These are phyloP conservation scores for Torulaspora quercuum DNA, from an alignment of 805 yeast species.

Conservation along the genomic window DNA sequence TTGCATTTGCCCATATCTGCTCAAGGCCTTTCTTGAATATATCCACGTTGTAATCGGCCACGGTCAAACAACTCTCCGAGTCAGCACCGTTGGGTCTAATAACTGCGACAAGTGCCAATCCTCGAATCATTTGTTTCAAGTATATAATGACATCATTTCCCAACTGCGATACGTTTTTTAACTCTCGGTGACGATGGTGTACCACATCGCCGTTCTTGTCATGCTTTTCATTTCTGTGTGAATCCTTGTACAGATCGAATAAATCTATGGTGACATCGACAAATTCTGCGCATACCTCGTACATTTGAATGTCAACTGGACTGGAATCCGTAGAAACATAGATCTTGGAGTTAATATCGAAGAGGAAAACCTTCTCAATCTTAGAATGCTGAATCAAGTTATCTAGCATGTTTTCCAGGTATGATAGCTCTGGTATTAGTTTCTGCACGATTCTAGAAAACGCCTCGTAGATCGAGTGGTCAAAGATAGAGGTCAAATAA, in stretches of 20 bases:
- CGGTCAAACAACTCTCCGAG: slow-evolving; percentile 49
- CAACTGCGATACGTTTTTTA: slow-evolving; percentile 68
- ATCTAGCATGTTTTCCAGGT: slow-evolving; percentile 83
- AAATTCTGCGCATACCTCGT: slow-evolving; percentile 95
- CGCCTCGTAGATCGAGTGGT: slow-evolving; percentile 94
- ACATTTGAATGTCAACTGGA: slow-evolving; percentile 92
- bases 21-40: slow-evolving; percentile 73
- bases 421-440: slow-evolving; percentile 81
- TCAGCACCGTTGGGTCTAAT: slow-evolving; percentile 62
- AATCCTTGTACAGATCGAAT: slow-evolving; percentile 59
- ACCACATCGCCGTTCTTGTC: slow-evolving; percentile 4
- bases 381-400: slow-evolving; percentile 83
- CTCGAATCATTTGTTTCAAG: slow-evolving; percentile 87
- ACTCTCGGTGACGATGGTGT: slow-evolving; percentile 33
- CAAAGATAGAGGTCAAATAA: slow-evolving; percentile 90
- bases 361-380: slow-evolving; percentile 87
- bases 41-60: slow-evolving; percentile 86
- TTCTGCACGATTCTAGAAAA: slow-evolving; percentile 91
- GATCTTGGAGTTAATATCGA: slow-evolving; percentile 88
- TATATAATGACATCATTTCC: slow-evolving; percentile 83
- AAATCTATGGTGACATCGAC: slow-evolving; percentile 91
- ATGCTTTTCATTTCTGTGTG: slow-evolving; percentile 11
- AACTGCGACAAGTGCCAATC: slow-evolving; percentile 84
- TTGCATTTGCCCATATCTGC: slow-evolving; percentile 49
- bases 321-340: slow-evolving; percentile 95